Conservation (phyloP, 2,329 filamentous ascomycete genomes). For the Beauveria sp. region DNA sequence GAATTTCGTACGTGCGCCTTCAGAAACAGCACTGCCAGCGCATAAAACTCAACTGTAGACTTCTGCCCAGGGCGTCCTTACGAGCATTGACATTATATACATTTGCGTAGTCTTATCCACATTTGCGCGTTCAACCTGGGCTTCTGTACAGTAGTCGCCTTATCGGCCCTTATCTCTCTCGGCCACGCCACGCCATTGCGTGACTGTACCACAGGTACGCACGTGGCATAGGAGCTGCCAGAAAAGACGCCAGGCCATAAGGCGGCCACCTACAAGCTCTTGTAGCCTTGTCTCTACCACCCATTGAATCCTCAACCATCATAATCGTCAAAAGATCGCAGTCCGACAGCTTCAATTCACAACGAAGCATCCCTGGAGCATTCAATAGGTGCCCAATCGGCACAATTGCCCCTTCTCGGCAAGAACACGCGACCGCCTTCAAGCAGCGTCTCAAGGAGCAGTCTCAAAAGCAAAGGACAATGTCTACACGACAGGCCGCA, state of each 20-base stretch:
- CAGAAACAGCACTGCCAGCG: no score
- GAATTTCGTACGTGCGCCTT: no score
- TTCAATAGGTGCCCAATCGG: not conserved
- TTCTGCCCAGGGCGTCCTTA: no score
- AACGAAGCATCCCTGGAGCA: not conserved
- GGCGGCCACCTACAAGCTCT: not conserved
- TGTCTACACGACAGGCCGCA: conserved; percentile 42
- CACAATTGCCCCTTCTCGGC: not conserved
- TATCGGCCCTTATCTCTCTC: not conserved
- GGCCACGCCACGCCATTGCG: not conserved
- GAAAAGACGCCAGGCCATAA: not conserved
- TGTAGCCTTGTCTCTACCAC: not conserved
- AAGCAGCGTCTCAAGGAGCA: not conserved
- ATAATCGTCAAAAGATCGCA: not conserved
- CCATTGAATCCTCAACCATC: not conserved
- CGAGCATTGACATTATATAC: not conserved
- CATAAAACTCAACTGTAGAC: no score
- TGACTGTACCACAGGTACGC: not conserved
- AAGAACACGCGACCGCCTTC: not conserved
- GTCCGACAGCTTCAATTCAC: not conserved
- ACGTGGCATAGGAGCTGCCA: not conserved
- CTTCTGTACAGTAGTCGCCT: not conserved
- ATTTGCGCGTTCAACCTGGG: not conserved
- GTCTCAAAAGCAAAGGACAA: conserved; percentile 14
- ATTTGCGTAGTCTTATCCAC: not conserved